Evolutionary conservation across 1,284 basidiomycete genomes (phyloP).

Genomic region (Neotropicomus parvogracilis): DNA sequence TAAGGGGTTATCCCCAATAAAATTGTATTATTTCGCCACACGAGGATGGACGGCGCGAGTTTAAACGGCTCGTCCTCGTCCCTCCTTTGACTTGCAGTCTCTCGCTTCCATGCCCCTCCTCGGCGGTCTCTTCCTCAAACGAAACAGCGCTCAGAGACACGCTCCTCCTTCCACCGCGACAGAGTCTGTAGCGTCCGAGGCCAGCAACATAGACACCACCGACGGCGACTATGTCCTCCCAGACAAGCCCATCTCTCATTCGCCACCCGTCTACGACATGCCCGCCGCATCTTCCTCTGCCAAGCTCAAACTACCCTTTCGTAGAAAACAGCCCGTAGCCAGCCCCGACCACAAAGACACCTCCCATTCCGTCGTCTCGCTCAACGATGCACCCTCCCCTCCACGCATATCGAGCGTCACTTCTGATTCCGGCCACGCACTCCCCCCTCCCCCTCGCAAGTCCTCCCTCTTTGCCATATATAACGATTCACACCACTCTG

Average conservation of each 20-base stretch:
- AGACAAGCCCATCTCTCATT: constrained; percentile 34
- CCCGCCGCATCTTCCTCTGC: constrained; percentile 31
- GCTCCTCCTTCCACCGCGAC: constrained; percentile 30
- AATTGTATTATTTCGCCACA: constrained; percentile 7
- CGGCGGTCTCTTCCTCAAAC: constrained; percentile 29
- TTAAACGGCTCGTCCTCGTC: constrained; percentile 9
- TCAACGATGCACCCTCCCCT: constrained; percentile 23
- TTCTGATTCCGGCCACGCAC: constrained; percentile 37
- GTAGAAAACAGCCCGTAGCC: constrained; percentile 18
- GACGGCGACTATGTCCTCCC: constrained; percentile 41
- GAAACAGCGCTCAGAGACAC: constrained; percentile 6
- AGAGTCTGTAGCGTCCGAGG: constrained; percentile 32
- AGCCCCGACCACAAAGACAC: constrained; percentile 1
- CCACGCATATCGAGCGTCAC: constrained; percentile 30
- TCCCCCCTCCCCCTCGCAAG: constrained; percentile 50
- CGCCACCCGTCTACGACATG: constrained; percentile 30
- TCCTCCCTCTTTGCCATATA: constrained; percentile 55
- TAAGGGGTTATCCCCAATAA: constrained; percentile 17
- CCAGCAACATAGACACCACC: constrained; percentile 32
- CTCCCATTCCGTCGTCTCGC: constrained; percentile 15
- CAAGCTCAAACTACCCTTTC: constrained; percentile 41
- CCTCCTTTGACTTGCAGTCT: background rate
- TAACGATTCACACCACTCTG: constrained; percentile 48
- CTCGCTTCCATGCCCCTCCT: constrained; percentile 29
- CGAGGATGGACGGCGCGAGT: constrained; percentile 11